phyloP scores from a whole-genome alignment of 441 rosid genomes.

The Aquilaria agallochum region DNA sequence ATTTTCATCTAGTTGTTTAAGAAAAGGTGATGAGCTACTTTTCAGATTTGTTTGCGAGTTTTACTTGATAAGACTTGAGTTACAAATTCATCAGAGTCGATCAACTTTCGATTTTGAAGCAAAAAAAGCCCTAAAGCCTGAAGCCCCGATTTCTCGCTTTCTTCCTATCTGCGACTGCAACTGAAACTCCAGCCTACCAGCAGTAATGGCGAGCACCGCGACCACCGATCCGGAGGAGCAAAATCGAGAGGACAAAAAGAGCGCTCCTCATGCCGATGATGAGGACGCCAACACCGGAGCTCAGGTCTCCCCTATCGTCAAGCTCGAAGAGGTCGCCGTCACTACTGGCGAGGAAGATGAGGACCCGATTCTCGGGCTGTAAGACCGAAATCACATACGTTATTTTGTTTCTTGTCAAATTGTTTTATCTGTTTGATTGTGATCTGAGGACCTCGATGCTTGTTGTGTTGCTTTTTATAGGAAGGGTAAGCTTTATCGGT shows the following conservation, averaged over 20 bases:
- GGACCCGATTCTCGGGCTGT: conserved; percentile 62
- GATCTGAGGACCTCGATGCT: neutral
- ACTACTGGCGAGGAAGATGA: conserved; percentile 67
- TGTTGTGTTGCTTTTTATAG: conserved; percentile 16
- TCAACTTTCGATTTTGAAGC: too few species aligned
- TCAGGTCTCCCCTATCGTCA: conserved; percentile 63
- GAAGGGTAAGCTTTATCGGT: conserved; percentile 63
- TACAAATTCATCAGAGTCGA: too few species aligned
- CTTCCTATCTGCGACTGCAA: neutral
- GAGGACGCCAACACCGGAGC: conserved; percentile 67
- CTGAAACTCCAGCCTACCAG: neutral
- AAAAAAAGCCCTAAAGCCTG: neutral
- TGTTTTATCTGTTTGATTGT: neutral
- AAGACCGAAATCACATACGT: neutral
- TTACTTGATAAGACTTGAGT: too few species aligned
- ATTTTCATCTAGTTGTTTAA: too few species aligned
- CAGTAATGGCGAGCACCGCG: conserved; percentile 39
- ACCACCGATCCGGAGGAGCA: conserved; percentile 32
- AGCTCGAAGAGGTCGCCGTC: conserved; percentile 62
- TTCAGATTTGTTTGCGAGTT: too few species aligned
- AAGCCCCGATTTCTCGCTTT: neutral
- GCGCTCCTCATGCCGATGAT: conserved; percentile 46
- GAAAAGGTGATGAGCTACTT: too few species aligned
- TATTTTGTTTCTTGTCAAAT: neutral
- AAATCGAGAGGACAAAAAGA: conserved; percentile 47